Evolutionary conservation across 495 filamentous ascomycete genomes (phyloP).

Genomic region (Penicillium parvum): DNA sequence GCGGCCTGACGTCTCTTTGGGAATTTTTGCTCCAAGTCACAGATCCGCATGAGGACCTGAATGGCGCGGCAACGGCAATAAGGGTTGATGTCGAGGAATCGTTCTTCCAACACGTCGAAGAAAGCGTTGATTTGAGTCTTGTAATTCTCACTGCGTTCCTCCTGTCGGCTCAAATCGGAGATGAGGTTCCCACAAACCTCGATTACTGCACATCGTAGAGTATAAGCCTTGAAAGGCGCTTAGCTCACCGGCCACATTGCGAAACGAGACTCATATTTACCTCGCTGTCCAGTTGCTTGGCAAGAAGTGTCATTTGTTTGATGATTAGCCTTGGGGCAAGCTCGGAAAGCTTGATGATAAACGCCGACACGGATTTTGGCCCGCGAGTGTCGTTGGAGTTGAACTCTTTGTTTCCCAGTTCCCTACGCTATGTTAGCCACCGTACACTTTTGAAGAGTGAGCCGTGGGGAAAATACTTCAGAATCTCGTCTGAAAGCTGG

Average conservation of each 20-base stretch:
- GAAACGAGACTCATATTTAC: slow-evolving; percentile 36
- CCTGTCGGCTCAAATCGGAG: slow-evolving; percentile 80
- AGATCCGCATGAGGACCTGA: slow-evolving; percentile 88
- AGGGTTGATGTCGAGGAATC: slow-evolving; percentile 94
- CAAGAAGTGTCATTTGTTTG: slow-evolving; percentile 91
- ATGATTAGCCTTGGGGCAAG: slow-evolving; percentile 87
- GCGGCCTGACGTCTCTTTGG: slow-evolving; percentile 84
- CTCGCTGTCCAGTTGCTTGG: slow-evolving; percentile 93
- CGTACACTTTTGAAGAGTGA: neutral
- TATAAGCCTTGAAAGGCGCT: slow-evolving; percentile 65
- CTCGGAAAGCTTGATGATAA: slow-evolving; percentile 94
- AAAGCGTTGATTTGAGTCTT: slow-evolving; percentile 94
- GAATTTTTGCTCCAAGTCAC: slow-evolving; percentile 90
- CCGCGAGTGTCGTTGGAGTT: slow-evolving; percentile 92
- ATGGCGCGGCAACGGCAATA: slow-evolving; percentile 91
- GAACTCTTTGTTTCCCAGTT: slow-evolving; percentile 96
- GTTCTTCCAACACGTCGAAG: slow-evolving; percentile 92
- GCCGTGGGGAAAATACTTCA: slow-evolving; percentile 44
- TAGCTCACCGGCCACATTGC: slow-evolving; percentile 5
- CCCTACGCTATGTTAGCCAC: slow-evolving; percentile 46
- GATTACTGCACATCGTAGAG: slow-evolving; percentile 85
- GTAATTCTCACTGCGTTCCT: slow-evolving; percentile 83
- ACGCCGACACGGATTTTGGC: slow-evolving; percentile 96
- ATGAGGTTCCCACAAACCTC: slow-evolving; percentile 99
- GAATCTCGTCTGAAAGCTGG: slow-evolving; percentile 88